These are phyloP conservation scores for Kwoniella dendrophila DNA, from an alignment of 768 basidiomycete genomes.

Conservation along the genomic window DNA sequence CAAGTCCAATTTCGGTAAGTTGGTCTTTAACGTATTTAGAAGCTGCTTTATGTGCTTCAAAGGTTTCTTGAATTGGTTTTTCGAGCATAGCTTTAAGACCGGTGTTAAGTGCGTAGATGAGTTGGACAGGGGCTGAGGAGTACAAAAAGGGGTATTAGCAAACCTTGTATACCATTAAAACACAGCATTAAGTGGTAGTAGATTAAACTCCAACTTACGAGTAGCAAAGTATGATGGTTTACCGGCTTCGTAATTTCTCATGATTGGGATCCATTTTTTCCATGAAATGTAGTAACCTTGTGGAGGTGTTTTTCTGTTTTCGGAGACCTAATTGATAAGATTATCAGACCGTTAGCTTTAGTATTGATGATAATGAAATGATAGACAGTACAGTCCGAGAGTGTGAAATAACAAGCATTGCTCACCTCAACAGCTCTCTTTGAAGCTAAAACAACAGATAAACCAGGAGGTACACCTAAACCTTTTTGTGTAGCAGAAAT, in stretches of 20 bases:
- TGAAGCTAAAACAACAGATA: slow-evolving; percentile 82
- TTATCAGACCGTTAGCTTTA: neutral
- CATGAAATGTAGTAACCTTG: slow-evolving; percentile 85
- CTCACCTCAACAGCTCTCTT: slow-evolving; percentile 71
- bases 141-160: neutral
- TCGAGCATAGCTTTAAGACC: slow-evolving; percentile 73
- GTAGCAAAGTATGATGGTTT: slow-evolving; percentile 89
- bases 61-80: slow-evolving; percentile 74
- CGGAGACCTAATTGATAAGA: slow-evolving; percentile 60
- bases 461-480: slow-evolving; percentile 86
- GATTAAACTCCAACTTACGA: slow-evolving; percentile 39
- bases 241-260: slow-evolving; percentile 87
- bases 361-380: slow-evolving; percentile 1
- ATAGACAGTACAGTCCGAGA: neutral
- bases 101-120: slow-evolving; percentile 87
- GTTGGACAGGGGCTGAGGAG: slow-evolving; percentile 72
- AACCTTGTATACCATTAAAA: too few species aligned
- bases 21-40: slow-evolving; percentile 71
- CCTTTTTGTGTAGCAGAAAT: slow-evolving; percentile 61
- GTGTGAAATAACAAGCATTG: neutral
- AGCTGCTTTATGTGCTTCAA: slow-evolving; percentile 71
- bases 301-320: slow-evolving; percentile 67
- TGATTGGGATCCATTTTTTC: slow-evolving; percentile 86
- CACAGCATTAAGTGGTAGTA: neutral
- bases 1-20: slow-evolving; percentile 69